Conservation (phyloP, 129 eudicot genomes). For the Helianthus tuberosus region DNA sequence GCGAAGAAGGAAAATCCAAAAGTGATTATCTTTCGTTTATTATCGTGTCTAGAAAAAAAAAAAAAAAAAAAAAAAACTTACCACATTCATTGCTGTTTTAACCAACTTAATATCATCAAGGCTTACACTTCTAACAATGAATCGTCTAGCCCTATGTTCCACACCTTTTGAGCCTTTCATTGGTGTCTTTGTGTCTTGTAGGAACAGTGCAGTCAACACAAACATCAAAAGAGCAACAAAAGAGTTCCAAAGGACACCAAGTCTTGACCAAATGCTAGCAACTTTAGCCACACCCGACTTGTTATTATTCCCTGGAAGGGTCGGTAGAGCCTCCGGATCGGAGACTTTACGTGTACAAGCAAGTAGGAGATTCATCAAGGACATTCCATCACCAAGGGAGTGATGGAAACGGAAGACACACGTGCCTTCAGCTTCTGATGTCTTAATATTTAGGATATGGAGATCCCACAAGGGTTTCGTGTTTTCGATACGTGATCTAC, state of each 20-base stretch:
- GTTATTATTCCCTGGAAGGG: slow-evolving; percentile 5
- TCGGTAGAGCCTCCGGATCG: slow-evolving; percentile 34
- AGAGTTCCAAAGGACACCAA: slow-evolving; percentile 28
- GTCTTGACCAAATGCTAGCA: slow-evolving; percentile 23
- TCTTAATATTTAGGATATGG: slow-evolving; percentile 34
- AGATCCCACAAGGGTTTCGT: slow-evolving; percentile 50
- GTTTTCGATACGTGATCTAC: slow-evolving; percentile 27
- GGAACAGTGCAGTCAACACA: slow-evolving; percentile 33
- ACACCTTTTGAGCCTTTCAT: slow-evolving; percentile 29
- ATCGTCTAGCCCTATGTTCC: slow-evolving; percentile 26
- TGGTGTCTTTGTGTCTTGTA: slow-evolving; percentile 42
- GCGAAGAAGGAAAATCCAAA: too few relatives aligned
- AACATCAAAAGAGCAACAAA: slow-evolving; percentile 34
- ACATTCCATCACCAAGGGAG: slow-evolving; percentile 50
- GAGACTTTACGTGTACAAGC: slow-evolving; percentile 25
- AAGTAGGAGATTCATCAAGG: slow-evolving; percentile 40
- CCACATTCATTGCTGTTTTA: slow-evolving; percentile 35
- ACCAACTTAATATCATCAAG: slow-evolving; percentile 39
- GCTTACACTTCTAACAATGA: slow-evolving; percentile 29
- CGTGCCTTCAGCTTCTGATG: slow-evolving; percentile 28
- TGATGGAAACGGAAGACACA: slow-evolving; percentile 49
- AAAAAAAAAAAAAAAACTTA: too few relatives aligned
- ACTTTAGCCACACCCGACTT: slow-evolving; percentile 8
- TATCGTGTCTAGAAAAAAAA: background rate
- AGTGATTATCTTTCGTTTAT: background rate